Conservation (phyloP, 202 grass and related monocot genomes). For the Digitaria exilis region DNA sequence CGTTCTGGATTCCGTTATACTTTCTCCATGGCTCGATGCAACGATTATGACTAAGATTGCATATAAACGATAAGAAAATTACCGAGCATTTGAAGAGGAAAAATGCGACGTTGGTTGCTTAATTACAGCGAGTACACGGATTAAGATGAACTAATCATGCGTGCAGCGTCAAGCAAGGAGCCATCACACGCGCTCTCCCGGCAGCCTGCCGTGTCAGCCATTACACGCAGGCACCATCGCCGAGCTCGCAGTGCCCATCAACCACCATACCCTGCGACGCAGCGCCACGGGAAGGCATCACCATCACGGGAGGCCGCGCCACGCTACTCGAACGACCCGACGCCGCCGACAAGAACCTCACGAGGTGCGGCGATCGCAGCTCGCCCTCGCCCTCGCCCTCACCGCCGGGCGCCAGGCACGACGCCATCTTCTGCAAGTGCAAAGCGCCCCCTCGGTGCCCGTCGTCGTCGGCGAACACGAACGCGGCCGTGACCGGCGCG, state of each 20-base stretch:
- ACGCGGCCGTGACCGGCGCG: constrained; percentile 32
- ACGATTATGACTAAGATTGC: background rate
- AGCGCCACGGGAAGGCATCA: background rate
- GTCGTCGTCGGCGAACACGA: constrained; percentile 29
- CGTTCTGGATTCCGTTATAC: background rate
- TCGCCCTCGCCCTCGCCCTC: background rate
- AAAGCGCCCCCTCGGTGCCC: background rate
- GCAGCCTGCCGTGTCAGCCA: background rate
- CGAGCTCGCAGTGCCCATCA: background rate
- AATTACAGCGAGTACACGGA: background rate
- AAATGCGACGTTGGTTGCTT: background rate
- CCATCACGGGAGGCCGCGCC: background rate
- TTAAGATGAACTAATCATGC: background rate
- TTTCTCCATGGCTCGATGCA: background rate
- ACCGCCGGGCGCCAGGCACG: constrained; percentile 37
- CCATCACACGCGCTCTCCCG: background rate
- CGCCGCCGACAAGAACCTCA: constrained; percentile 45
- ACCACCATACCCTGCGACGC: background rate
- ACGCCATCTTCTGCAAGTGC: constrained; percentile 44
- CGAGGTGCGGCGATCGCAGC: constrained; percentile 6
- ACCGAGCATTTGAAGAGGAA: background rate
- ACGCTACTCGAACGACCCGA: background rate
- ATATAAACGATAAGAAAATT: background rate
- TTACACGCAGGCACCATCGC: constrained; percentile 2
- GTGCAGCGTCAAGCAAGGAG: background rate